Conservation (phyloP, 306 rosid species). For the Casuarina glauca region DNA sequence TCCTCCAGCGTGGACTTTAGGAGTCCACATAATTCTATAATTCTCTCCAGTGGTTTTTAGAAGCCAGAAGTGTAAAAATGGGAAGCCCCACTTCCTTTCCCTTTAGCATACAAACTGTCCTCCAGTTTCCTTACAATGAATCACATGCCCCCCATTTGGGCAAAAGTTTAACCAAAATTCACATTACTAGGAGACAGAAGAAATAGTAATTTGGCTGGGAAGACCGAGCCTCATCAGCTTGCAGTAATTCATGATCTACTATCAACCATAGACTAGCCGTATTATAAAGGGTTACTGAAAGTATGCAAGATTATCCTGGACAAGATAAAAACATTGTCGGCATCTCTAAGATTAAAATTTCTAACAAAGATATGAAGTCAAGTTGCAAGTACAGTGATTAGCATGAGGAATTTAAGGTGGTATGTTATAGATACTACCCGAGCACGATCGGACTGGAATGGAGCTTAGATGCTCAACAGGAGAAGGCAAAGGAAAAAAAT, state of each 20-base stretch:
- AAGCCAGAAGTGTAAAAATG: not conserved
- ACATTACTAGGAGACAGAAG: not conserved
- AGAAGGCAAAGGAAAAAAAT: not conserved
- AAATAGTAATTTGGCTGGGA: not conserved
- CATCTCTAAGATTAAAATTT: not conserved
- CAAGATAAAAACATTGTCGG: conserved; percentile 4
- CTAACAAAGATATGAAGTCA: conserved; percentile 5
- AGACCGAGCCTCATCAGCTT: not conserved
- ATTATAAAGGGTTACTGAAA: not conserved
- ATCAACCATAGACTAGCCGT: not conserved
- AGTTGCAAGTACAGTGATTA: conserved; percentile 12
- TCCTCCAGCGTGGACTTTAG: not conserved
- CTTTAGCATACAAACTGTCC: not conserved
- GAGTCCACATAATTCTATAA: not conserved
- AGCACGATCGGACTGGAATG: conserved; percentile 13
- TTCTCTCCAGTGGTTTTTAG: not conserved
- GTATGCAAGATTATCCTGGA: not conserved
- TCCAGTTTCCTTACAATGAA: not conserved
- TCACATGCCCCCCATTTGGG: not conserved
- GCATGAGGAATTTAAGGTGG: not conserved
- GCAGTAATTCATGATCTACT: not conserved
- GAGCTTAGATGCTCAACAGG: not conserved
- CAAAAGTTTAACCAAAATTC: not conserved
- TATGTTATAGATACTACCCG: conserved; percentile 9
- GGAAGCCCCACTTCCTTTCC: not conserved